Evolutionary conservation across 805 yeast genomes (phyloP), one percentile per base, ranked within the genome.

Genomic region (Grigorovia jiainica): DNA sequence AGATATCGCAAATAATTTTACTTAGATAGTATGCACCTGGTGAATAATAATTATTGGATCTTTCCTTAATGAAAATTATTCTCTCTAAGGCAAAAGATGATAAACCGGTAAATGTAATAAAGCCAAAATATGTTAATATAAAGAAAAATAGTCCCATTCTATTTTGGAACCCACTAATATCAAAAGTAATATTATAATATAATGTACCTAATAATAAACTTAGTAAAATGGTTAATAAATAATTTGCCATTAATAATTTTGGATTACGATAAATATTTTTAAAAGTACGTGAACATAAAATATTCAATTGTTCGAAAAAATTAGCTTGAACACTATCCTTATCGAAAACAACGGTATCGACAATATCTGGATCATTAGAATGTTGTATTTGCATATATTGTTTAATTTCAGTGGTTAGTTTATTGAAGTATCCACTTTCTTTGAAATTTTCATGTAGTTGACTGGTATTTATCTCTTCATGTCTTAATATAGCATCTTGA

Each of bases 151-250:
- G 68, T 0, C 98, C 98, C 49, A 92, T 70, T 52, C 98, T 73
- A 63, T 92, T 92, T 61, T 92, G 98, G 69, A 92, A 92, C 0
- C 98, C 98, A 54, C 95, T 79, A 42, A 92, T 90, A 59, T 90
- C 96, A 57, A 87, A 83, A 34, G 79, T 68, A 20, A 90, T 79
- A 54, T 87, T 72, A 64, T 80, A 90, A 61, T 92, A 92, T 33
- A 92, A 68, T 39, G 75, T 75, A 0, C 97, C 96, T 62, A 95
- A 80, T 63, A 90, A 83, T 4, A 79, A 55, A 1, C 95, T 96
- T 61, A 90, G 76, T 13, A 79, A 59, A 7, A 85, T 62, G 0
- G 96, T 81, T 45, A 90, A 68, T 2, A 82, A 66, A 55, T 90
- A 90, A 54, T 92, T 95, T 1, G 92, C 84, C 45, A 87, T 59